A percentile compares a stretch with the other conserved stretches of the same genome.
phyloP scores from a whole-genome alignment of 306 rosid species.

The Acacia acuminata region DNA sequence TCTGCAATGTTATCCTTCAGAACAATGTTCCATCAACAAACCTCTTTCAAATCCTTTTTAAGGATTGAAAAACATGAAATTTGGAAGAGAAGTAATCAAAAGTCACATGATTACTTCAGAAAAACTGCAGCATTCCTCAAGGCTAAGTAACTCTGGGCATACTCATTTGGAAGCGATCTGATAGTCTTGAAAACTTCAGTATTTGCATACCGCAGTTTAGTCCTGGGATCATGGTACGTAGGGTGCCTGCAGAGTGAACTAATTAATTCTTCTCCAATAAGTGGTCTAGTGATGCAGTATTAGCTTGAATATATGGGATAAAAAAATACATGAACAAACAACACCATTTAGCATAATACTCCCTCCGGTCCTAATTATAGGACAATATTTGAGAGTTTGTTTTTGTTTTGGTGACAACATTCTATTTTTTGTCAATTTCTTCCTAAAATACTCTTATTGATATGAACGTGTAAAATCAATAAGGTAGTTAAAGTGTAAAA shows the following conservation, averaged over 20 bases:
- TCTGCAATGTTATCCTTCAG: background rate
- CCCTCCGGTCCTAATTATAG: too few species aligned
- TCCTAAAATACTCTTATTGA: too few species aligned
- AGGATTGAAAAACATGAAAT: background rate
- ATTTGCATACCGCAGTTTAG: constrained; percentile 83
- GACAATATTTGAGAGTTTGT: too few species aligned
- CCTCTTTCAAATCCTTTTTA: too few species aligned
- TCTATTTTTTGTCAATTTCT: too few species aligned
- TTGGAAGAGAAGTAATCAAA: background rate
- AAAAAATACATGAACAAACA: background rate
- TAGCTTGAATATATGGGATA: background rate
- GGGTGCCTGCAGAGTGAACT: constrained; percentile 69
- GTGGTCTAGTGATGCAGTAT: background rate
- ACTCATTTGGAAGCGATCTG: constrained; percentile 83
- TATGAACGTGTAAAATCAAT: too few species aligned
- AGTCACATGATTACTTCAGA: constrained; percentile 56
- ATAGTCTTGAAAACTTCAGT: constrained; percentile 77
- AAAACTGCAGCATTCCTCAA: constrained; percentile 82
- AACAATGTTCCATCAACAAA: too few species aligned
- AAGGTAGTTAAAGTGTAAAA: too few species aligned
- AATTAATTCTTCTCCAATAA: constrained; percentile 9
- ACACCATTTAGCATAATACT: background rate
- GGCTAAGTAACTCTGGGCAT: constrained; percentile 83
- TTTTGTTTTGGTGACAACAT: too few species aligned
- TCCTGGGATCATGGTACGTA: constrained; percentile 88